Base-by-base conservation (phyloP, 2,329 filamentous ascomycete species). In the Trichoderma simmonsii region DNA sequence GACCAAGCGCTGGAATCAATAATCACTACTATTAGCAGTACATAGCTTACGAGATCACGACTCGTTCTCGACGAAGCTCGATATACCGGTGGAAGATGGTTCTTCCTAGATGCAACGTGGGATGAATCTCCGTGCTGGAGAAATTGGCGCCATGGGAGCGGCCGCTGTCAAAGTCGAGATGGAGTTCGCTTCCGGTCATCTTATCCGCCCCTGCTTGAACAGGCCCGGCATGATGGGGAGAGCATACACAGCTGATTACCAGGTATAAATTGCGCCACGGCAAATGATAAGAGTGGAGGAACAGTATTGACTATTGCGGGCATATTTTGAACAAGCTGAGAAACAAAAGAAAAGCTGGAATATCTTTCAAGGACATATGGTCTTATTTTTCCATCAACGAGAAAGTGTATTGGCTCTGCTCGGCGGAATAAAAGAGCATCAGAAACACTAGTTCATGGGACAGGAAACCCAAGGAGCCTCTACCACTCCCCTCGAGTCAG, bases 401-500 rank as follows among this genome's bases (percentile, higher is more conserved):
- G 48, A 21, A 18, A 43, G 3, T 15, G 24, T 7, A 54, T 32
- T n/a, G 18, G 28, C 57, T 62, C 15, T 48, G 39, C 57, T 43
- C 57, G 26, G 21, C 57, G 67, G 14, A 36, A 51, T 43, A 59
- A n/a, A 59, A n/a, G n/a, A 21, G 9, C 32, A 60, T 14, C 18
- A 60, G n/a, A 21, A 62, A 61, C 30, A 24, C 62, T 54, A 30
- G 51, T 24, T 54, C 21, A 24, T 59, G 12, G 30, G 30, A 34
- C 30, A 21, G 6, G 11, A 21, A 34, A 32, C n/a, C 15, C 24
- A 59, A 9, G 61, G 21, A 30, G 48, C 30, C 21, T 26, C 39
- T 54, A 21, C 21, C 36, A 28, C 9, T 71, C 51, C 56, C 57
- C 28, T 21, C 59, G 15, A 32, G 65, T 77, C 74, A 79, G 28